Percentiles rank a stretch among this genome's conserved stretches.
These are phyloP conservation scores for Neonectria magnoliae DNA, from an alignment of 2,329 filamentous ascomycete genomes.

Conservation along the genomic window DNA sequence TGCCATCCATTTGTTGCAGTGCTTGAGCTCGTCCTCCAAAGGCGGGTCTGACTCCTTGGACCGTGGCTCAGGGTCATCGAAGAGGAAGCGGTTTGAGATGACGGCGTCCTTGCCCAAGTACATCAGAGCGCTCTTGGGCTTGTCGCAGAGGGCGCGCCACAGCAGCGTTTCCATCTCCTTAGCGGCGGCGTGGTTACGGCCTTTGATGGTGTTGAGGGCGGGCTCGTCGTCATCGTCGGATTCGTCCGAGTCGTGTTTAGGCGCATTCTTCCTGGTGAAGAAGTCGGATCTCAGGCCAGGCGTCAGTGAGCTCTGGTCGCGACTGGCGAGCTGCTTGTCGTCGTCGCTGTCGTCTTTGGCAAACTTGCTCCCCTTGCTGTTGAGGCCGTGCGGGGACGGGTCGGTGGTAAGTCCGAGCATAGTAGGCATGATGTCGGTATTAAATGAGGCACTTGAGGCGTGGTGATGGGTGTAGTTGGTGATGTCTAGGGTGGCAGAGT, in stretches of 20 bases:
- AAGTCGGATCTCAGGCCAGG: slow-evolving; percentile 41
- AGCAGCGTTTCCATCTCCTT: slow-evolving; percentile 45
- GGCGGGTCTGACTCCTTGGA: slow-evolving; percentile 41
- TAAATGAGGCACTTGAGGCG: not conserved
- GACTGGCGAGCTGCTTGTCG: slow-evolving; percentile 35
- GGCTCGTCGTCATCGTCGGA: slow-evolving; percentile 32
- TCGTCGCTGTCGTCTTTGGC: slow-evolving; percentile 23
- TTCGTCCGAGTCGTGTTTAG: slow-evolving; percentile 36
- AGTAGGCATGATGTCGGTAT: slow-evolving; percentile 38
- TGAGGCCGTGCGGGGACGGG: slow-evolving; percentile 37
- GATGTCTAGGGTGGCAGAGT: not conserved
- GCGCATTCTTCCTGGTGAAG: slow-evolving; percentile 35
- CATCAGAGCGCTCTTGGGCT: slow-evolving; percentile 42
- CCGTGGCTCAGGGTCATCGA: slow-evolving; percentile 37
- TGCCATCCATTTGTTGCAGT: slow-evolving; percentile 43
- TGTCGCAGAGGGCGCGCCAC: slow-evolving; percentile 44
- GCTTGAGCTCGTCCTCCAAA: slow-evolving; percentile 41
- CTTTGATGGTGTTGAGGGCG: slow-evolving; percentile 43
- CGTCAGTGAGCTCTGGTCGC: slow-evolving; percentile 28
- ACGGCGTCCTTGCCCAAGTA: slow-evolving; percentile 43
- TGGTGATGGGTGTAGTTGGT: not conserved
- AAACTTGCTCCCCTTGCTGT: slow-evolving; percentile 29
- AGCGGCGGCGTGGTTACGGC: slow-evolving; percentile 39
- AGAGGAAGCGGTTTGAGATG: slow-evolving; percentile 43
- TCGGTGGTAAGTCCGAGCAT: slow-evolving; percentile 44